Evolutionary conservation across 2,329 filamentous ascomycete genomes (phyloP).

Genomic region (Venturia asperata): DNA sequence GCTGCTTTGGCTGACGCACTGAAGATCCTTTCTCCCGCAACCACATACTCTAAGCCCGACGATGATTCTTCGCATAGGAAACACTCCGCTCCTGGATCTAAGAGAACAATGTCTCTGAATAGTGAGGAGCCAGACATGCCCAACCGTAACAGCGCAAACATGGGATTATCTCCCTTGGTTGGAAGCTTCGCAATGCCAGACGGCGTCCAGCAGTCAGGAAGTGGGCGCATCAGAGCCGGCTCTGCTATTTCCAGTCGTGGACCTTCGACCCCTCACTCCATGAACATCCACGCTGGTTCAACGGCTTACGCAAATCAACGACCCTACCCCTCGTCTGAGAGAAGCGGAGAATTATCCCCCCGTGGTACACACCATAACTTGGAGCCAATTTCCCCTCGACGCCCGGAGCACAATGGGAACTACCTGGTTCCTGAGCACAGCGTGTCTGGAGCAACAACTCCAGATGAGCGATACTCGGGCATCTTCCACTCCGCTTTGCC

Average conservation of each 20-base stretch:
- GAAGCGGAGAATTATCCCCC: slow-evolving; percentile 27
- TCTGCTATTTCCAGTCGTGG: slow-evolving; percentile 48
- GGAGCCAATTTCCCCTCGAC: slow-evolving; percentile 25
- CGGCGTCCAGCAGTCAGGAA: slow-evolving; percentile 30
- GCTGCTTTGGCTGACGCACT: slow-evolving; percentile 52
- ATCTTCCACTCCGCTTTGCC: slow-evolving; percentile 85
- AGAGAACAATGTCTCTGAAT: slow-evolving; percentile 37
- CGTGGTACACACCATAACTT: slow-evolving; percentile 38
- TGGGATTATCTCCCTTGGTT: slow-evolving; percentile 12
- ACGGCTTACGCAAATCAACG: slow-evolving; percentile 31
- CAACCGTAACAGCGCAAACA: slow-evolving; percentile 10
- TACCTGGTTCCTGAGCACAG: slow-evolving; percentile 1
- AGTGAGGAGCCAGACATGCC: slow-evolving; percentile 27
- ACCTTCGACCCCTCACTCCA: slow-evolving; percentile 42
- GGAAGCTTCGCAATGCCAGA: slow-evolving; percentile 16
- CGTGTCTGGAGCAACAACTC: slow-evolving; percentile 19
- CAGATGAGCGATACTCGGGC: slow-evolving; percentile 54
- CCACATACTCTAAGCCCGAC: slow-evolving; percentile 34
- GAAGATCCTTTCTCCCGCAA: slow-evolving; percentile 51
- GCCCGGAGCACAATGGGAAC: background rate
- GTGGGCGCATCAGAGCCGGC: slow-evolving; percentile 50
- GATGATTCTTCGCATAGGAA: slow-evolving; percentile 35
- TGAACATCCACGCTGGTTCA: slow-evolving; percentile 19
- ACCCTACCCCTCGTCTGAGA: slow-evolving; percentile 28
- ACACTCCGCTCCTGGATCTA: slow-evolving; percentile 33